Conservation (phyloP, 768 basidiomycete genomes). For the Agaricus subrufescens region DNA sequence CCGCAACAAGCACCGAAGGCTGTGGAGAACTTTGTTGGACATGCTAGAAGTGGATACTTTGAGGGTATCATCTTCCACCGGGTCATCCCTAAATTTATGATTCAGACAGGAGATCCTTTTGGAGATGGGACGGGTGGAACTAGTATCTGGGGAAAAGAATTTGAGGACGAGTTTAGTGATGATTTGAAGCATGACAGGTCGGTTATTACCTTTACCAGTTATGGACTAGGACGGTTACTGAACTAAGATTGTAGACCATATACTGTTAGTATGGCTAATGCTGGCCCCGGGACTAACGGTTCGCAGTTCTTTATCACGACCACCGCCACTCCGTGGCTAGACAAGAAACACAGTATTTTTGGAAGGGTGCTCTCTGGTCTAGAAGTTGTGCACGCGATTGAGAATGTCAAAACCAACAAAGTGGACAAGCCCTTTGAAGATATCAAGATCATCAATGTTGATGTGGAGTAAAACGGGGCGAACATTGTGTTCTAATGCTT, state of each 20-base stretch:
- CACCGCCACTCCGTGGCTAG: conserved; percentile 89
- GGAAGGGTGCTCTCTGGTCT: conserved; percentile 84
- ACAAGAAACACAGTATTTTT: conserved; percentile 91
- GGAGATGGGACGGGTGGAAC: conserved; percentile 91
- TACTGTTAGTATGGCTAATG: conserved; percentile 94
- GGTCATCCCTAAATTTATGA: conserved; percentile 98
- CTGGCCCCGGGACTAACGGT: conserved; percentile 86
- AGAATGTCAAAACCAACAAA: conserved; percentile 85
- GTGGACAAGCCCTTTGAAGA: conserved; percentile 89
- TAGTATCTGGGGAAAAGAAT: conserved; percentile 86
- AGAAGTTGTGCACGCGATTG: conserved; percentile 88
- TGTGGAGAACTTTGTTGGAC: conserved; percentile 97
- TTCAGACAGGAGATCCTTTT: conserved; percentile 94
- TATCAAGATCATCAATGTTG: conserved; percentile 83
- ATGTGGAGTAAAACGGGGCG: conserved; percentile 49
- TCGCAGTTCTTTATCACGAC: conserved; percentile 99
- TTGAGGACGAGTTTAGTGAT: conserved; percentile 92
- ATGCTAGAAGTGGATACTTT: conserved; percentile 84
- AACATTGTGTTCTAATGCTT: neutral
- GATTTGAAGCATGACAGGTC: conserved; percentile 88
- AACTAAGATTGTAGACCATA: conserved; percentile 60
- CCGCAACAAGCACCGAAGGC: conserved; percentile 91
- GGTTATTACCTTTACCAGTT: conserved; percentile 13
- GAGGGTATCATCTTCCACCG: conserved; percentile 95
- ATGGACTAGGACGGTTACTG: neutral